Base-by-base conservation (phyloP, 2,329 filamentous ascomycete species). In the Ceratocystis cacaofunesta region DNA sequence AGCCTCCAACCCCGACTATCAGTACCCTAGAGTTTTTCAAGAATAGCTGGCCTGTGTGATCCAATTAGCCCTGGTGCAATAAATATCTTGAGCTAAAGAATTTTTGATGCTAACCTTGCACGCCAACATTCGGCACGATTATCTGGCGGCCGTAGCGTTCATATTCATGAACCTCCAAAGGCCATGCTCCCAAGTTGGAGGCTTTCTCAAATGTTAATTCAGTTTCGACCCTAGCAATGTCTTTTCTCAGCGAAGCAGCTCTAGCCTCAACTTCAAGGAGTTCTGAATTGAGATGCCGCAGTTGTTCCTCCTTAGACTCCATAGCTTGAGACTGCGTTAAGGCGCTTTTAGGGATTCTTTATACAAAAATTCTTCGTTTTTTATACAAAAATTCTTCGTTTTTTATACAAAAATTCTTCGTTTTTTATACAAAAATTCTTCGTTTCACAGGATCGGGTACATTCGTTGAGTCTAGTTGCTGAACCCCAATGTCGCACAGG, bases 141-240 rank as follows among this genome's bases (percentile, higher is more conserved):
- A 97, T 86, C 76, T 96, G 92, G 48, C 92, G 81, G 6, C 90
- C 91, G 76, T 97, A 97, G 68, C 92, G 82, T 69, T 84, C 84
- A 73, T 96, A 96, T 70, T 96, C 91, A 4, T 87, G 82, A 17
- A 79, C 76, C 3, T 76, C 74, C 1, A 96, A 78, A 0, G 89
- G 89, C 87, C 89, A 92, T 69, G 77, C 82, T 76, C 76, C 78
- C 0, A 60, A n/a, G 15, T 36, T 57, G 25, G 32, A 46, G n/a
- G 17, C 7, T 36, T 17, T 52, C 1, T 41, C 60, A 25, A 57
- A 43, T 15, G 25, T 28, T 30, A 50, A 22, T 17, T 64, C 43
- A 46, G 17, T 43, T 55, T 62, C 58, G 2, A 58, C 41, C 22
- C 43, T 46, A 6, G 28, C 46, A 30, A 65, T 58, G 3, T 44